Base-by-base conservation (phyloP, 768 basidiomycete species). In the Lactarius hengduanensis region DNA sequence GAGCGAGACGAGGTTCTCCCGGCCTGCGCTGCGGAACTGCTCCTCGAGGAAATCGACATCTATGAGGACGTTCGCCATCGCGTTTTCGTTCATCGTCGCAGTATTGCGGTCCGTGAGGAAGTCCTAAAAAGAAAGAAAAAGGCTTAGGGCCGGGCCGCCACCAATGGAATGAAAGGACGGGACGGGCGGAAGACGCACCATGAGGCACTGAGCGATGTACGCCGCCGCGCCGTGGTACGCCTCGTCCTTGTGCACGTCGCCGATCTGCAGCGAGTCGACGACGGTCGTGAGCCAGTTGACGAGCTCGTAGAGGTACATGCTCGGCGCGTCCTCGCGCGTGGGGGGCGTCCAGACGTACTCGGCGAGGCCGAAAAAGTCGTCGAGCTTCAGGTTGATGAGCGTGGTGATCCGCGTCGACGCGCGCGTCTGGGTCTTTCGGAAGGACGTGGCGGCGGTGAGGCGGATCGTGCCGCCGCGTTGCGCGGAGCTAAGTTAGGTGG, bases 201-300 rank as follows among this genome's bases (percentile, higher is more conserved):
- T 92, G 36, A 98, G 79, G 66, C 88, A 92, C 64, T 89, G 86
- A 0, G 92, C 89, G 64, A 97, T 92, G 72, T 97, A 93, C 38
- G 85, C 81, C n/a, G 96, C 80, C 16, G 97, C 96, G 54, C 87
- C 89, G 69, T 84, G 86, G 76, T 97, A 99, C 11, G 92, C 93
- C 70, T 92, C 88, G 61, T 94, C 91, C 77, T 95, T 96, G 79
- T 94, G 89, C 11, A 79, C 77, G 64, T 95, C 91, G 63, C 91
- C 88, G 78, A 98, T 86, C 66, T 83, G 84, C 70, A 89, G 86
- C 65, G 86, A 93, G 76, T 98, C 97, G 57, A 99, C 94, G 63
- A 97, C 92, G 1, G 96, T 97, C 45, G 90, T 96, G 61, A 98
- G 82, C 91, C 96, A 99, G 75, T 94, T 95, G 75, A 96, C 86